Evolutionary conservation across 2,329 filamentous ascomycete genomes (phyloP), one percentile per base, ranked within the genome.

Genomic region (Metarhizium humberi): DNA sequence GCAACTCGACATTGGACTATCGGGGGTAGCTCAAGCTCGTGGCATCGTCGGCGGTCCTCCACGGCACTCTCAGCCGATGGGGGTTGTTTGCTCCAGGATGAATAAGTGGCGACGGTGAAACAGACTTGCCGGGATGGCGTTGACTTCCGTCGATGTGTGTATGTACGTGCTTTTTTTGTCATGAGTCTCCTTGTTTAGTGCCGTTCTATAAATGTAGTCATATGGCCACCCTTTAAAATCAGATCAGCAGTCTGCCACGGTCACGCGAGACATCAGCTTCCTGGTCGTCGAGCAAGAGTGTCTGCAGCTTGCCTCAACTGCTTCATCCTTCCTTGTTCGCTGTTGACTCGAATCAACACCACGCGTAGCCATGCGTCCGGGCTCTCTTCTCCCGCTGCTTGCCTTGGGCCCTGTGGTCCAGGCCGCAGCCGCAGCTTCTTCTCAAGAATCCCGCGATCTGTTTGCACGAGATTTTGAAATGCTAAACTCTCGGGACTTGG

Each of bases 361-460:
- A n/a, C 10, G 14, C 11, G 11, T 6, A 14, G 29, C 55, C 32
- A 63, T 63, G 61, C 61, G 58, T 56, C 47, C 20, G 34, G 50
- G 49, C 32, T 59, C 29, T 25, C 36, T 61, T 29, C 32, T 62
- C 14, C 49, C 55, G 30, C 52, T 63, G 30, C 43, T 63, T 16
- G 57, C 58, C n/a, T 59, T 61, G 25, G 55, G 57, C 46, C 50
- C 50, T n/a, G 50, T 34, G 34, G 55, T 52, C 16, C 56, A 38
- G 20, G 55, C 50, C 14, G 54, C 36, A 8, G 52, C 54, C 5
- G 50, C 54, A 5, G 29, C 34, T n/a, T 16, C 25, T 18, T 38
- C 50, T 3, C 32, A 25, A 29, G 50, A 38, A 50, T 49, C 54
- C 16, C 34, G 47, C 14, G 16, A 45, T 40, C 30, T 52, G 40